Percentiles rank a stretch among this genome's conserved stretches.
Conservation (phyloP, 805 yeast species). For the Schizosaccharomyces pombe region ASM294v3 CU329670.1:4816001-4816500, state of each 20-base stretch:
- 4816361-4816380: slow-evolving; percentile 46
- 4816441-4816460: slow-evolving; percentile 22
- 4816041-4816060: too few relatives aligned
- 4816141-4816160: neutral
- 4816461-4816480: slow-evolving; percentile 41
- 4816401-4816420: slow-evolving; percentile 23
- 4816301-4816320: slow-evolving; percentile 61
- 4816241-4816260: slow-evolving; percentile 46
- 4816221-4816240: slow-evolving; percentile 21
- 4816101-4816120: too few relatives aligned
- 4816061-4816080: too few relatives aligned
- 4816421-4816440: slow-evolving; percentile 36
- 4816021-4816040: too few relatives aligned
- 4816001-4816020: too few relatives aligned
- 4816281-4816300: slow-evolving; percentile 29
- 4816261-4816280: slow-evolving; percentile 45
- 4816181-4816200: neutral
- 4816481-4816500: slow-evolving; percentile 59
- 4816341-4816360: slow-evolving; percentile 34
- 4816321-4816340: slow-evolving; percentile 80
- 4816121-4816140: neutral
- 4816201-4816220: neutral
- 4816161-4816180: neutral
- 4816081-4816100: too few relatives aligned
- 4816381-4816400: neutral